Evolutionary conservation across 1,284 basidiomycete genomes (phyloP).

Genomic region (Malassezia sp.): DNA sequence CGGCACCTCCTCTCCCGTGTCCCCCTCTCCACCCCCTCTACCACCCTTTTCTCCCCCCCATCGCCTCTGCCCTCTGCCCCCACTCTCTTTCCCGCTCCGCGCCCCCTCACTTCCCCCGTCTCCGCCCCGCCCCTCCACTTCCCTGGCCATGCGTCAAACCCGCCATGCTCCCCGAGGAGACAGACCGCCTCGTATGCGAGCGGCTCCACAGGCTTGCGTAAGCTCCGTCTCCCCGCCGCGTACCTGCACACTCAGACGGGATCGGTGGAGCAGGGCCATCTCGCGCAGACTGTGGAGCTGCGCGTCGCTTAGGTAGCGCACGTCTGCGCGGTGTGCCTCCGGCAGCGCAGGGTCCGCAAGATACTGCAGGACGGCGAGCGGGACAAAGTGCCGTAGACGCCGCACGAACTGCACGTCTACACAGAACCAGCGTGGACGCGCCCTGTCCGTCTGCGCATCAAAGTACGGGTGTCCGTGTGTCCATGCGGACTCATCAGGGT

Average conservation of each 20-base stretch:
- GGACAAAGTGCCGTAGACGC: conserved; percentile 63
- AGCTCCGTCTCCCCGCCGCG: neutral
- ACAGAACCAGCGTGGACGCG: conserved; percentile 80
- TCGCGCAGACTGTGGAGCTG: conserved; percentile 50
- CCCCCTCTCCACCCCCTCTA: too few relatives aligned
- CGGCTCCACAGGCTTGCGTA: conserved; percentile 56
- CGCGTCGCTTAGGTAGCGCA: conserved; percentile 38
- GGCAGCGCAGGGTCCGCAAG: conserved; percentile 57
- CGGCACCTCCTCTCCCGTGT: too few relatives aligned
- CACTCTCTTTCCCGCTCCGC: too few relatives aligned
- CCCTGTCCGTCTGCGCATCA: conserved; percentile 68
- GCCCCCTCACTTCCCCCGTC: too few relatives aligned
- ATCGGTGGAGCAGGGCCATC: conserved; percentile 73
- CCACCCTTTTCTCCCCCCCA: too few relatives aligned
- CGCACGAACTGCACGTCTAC: conserved; percentile 61
- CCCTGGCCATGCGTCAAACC: conserved; percentile 47
- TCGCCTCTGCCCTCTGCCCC: too few relatives aligned
- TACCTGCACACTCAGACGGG: conserved; percentile 63
- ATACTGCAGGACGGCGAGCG: conserved; percentile 64
- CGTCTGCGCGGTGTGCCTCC: conserved; percentile 55
- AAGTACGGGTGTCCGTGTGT: conserved; percentile 66
- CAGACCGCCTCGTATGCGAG: conserved; percentile 61
- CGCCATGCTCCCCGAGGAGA: conserved; percentile 60
- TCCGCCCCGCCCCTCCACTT: conserved; percentile 7
- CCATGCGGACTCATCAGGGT: conserved; percentile 12